Evolutionary conservation across 768 basidiomycete species (phyloP).

Genomic region (Pleurotus cornucopiae): DNA sequence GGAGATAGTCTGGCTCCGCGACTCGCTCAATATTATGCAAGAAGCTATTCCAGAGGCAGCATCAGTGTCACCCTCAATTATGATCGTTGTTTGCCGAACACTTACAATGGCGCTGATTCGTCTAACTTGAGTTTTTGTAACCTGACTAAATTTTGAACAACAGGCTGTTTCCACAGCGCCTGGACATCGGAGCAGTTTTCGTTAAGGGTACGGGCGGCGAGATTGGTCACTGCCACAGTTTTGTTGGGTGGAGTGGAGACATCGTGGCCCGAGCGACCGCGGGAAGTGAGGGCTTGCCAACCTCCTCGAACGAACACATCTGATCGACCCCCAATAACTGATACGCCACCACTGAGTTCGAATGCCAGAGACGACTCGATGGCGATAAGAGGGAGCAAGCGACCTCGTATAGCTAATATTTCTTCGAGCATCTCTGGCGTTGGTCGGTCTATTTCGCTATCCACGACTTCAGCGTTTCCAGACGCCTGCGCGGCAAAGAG

Average conservation of each 20-base stretch:
- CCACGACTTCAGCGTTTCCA: conserved; percentile 17
- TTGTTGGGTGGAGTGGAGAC: conserved; percentile 16
- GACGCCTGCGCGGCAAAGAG: conserved; percentile 34
- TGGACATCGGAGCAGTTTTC: conserved; percentile 47
- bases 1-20: conserved; percentile 63
- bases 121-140: conserved; percentile 62
- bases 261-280: conserved; percentile 31
- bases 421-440: conserved; percentile 27
- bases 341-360: conserved; percentile 63
- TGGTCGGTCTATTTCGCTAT: conserved; percentile 17
- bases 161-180: conserved; percentile 67
- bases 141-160: conserved; percentile 52
- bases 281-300: conserved; percentile 60
- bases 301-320: conserved; percentile 69
- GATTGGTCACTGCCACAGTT: conserved; percentile 39
- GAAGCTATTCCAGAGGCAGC: conserved; percentile 45
- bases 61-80: conserved; percentile 8
- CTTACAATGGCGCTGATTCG: conserved; percentile 75
- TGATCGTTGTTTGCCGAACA: conserved; percentile 12
- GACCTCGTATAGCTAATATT: conserved; percentile 47
- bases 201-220: conserved; percentile 55
- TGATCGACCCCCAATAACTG: conserved; percentile 53
- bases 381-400: conserved; percentile 59
- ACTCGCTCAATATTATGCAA: conserved; percentile 63
- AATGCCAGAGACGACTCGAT: conserved; percentile 66